phyloP scores from a whole-genome alignment of 2,329 filamentous ascomycete species.

The Aspergillus floridensis region DNA sequence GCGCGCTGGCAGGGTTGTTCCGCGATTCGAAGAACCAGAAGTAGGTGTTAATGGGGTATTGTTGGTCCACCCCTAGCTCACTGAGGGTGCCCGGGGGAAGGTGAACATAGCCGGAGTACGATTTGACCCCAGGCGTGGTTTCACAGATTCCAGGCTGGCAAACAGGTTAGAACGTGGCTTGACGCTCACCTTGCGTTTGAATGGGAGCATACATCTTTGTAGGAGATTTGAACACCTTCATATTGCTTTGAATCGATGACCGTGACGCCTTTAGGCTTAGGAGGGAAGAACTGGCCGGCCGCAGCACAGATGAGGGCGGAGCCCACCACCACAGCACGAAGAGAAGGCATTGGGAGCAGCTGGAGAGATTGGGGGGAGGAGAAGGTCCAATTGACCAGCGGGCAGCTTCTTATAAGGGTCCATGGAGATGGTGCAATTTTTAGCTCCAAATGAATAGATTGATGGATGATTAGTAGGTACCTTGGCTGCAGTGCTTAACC shows the following conservation, averaged over 20 bases:
- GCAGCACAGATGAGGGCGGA: slow-evolving; percentile 17
- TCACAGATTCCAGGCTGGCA: slow-evolving; percentile 52
- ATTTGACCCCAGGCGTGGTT: slow-evolving; percentile 54
- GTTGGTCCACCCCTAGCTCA: slow-evolving; percentile 44
- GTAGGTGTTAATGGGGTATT: slow-evolving; percentile 62
- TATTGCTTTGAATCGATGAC: slow-evolving; percentile 43
- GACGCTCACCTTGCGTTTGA: neutral
- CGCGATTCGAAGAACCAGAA: slow-evolving; percentile 65
- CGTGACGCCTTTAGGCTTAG: slow-evolving; percentile 41
- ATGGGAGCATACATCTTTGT: slow-evolving; percentile 41
- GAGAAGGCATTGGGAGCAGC: slow-evolving; percentile 12
- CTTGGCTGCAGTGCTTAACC: too few species aligned
- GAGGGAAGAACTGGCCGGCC: slow-evolving; percentile 41
- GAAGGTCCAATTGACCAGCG: neutral
- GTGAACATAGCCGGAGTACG: slow-evolving; percentile 61
- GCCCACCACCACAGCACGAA: slow-evolving; percentile 9
- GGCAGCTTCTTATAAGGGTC: neutral
- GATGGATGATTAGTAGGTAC: too few species aligned
- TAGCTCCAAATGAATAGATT: neutral
- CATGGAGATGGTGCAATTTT: neutral
- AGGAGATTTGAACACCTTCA: slow-evolving; percentile 46
- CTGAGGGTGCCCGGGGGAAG: slow-evolving; percentile 49
- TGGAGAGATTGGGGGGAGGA: neutral
- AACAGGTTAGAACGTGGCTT: neutral
- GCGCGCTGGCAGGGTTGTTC: slow-evolving; percentile 52